These are phyloP conservation scores for Botrytis hyacinthi DNA, from an alignment of 2,329 filamentous ascomycete species.

Conservation along the genomic window DNA sequence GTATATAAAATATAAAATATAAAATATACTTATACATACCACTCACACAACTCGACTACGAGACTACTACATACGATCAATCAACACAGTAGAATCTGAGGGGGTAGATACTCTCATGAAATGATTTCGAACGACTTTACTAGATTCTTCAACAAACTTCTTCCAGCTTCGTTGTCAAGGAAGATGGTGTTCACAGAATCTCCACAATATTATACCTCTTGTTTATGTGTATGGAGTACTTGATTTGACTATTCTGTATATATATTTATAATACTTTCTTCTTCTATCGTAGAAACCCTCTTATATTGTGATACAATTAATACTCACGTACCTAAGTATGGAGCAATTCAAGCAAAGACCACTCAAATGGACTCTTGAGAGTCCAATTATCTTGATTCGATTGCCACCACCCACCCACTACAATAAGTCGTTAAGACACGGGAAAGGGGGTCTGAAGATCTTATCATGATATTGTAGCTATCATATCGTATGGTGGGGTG, in stretches of 20 bases:
- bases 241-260: neutral
- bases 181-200: no score
- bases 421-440: neutral
- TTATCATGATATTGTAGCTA: constrained; percentile 4
- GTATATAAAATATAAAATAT: no score
- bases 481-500: neutral
- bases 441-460: constrained; percentile 15
- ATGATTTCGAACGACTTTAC: no score
- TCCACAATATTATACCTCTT: no score
- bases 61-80: no score
- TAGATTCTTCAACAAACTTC: no score
- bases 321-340: neutral
- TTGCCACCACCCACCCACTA: neutral
- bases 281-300: neutral
- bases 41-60: no score
- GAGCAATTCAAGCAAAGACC: neutral
- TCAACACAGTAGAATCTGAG: no score
- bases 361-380: neutral
- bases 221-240: no score
- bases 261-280: neutral
- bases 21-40: no score
- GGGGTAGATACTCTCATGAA: no score
- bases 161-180: no score
- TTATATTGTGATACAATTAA: neutral
- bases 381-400: constrained; percentile 4